phyloP scores from a whole-genome alignment of 2,329 filamentous ascomycete species.

The Plenodomus tracheiphilus region DNA sequence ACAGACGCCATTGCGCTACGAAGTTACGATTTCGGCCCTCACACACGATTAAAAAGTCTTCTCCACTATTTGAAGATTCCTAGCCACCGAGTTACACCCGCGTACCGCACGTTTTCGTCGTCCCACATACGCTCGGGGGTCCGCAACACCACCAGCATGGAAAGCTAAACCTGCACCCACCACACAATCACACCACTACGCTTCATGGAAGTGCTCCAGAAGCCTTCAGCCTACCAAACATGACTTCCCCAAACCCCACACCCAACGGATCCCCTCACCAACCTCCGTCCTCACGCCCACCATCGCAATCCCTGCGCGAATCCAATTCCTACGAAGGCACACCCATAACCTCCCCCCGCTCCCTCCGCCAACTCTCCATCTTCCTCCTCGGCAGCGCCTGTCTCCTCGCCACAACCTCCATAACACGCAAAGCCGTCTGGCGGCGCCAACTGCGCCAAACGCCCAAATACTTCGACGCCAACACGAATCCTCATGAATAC shows the following conservation, averaged over 20 bases:
- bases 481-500: slow-evolving; percentile 50
- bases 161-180: slow-evolving; percentile 22
- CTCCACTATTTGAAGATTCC: neutral
- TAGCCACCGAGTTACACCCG: neutral
- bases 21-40: neutral
- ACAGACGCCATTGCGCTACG: slow-evolving; percentile 10
- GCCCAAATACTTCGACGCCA: slow-evolving; percentile 73
- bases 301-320: slow-evolving; percentile 12
- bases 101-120: neutral
- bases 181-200: slow-evolving; percentile 4
- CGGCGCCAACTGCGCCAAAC: slow-evolving; percentile 64
- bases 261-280: slow-evolving; percentile 27
- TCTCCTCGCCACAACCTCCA: slow-evolving; percentile 69
- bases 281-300: slow-evolving; percentile 18
- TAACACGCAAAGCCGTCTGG: slow-evolving; percentile 66
- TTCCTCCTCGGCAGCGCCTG: slow-evolving; percentile 77
- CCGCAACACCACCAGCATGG: slow-evolving; percentile 21
- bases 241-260: no score
- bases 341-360: slow-evolving; percentile 53
- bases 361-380: slow-evolving; percentile 66
- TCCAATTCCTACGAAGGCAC: slow-evolving; percentile 26
- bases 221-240: slow-evolving; percentile 21
- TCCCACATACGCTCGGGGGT: slow-evolving; percentile 13
- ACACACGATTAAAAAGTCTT: neutral
- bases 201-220: slow-evolving; percentile 28